Percentiles rank a stretch among this genome's conserved stretches.
These are phyloP conservation scores for Pseudocercospora crystallina DNA, from an alignment of 2,329 filamentous ascomycete species.

Conservation along the genomic window DNA sequence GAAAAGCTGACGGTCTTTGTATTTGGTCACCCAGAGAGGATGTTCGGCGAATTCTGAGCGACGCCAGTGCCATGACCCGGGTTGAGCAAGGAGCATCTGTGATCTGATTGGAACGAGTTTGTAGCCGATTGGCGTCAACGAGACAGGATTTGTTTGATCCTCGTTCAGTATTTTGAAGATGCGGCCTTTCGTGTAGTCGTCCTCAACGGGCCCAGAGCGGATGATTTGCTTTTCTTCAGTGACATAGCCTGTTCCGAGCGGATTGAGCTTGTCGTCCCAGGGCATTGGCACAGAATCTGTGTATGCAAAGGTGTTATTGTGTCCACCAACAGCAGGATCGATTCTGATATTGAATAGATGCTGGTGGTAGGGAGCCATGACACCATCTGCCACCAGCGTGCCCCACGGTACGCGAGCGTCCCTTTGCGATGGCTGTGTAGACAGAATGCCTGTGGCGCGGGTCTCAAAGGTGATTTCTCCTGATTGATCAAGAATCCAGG, in stretches of 20 bases:
- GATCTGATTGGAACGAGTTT: slow-evolving; percentile 52
- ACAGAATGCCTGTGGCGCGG: slow-evolving; percentile 67
- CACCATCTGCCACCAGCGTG: slow-evolving; percentile 67
- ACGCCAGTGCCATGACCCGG: slow-evolving; percentile 56
- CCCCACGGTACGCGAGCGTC: slow-evolving; percentile 67
- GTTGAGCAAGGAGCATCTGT: slow-evolving; percentile 54
- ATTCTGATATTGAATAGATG: slow-evolving; percentile 66
- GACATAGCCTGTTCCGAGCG: slow-evolving; percentile 54
- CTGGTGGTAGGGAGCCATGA: slow-evolving; percentile 70
- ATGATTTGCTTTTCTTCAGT: slow-evolving; percentile 49
- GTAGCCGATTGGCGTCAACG: slow-evolving; percentile 50
- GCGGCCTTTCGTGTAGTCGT: slow-evolving; percentile 45
- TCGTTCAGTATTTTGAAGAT: slow-evolving; percentile 53
- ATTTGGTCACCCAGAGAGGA: slow-evolving; percentile 58
- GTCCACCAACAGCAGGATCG: slow-evolving; percentile 49
- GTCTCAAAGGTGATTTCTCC: slow-evolving; percentile 67
- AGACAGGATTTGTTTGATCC: slow-evolving; percentile 46
- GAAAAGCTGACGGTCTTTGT: slow-evolving; percentile 60
- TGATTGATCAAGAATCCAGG: slow-evolving; percentile 70
- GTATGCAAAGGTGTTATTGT: slow-evolving; percentile 50
- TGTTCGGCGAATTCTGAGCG: slow-evolving; percentile 60
- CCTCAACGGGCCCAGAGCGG: slow-evolving; percentile 52
- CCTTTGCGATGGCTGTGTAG: slow-evolving; percentile 72
- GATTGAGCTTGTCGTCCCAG: slow-evolving; percentile 52
- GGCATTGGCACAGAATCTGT: slow-evolving; percentile 60